Evolutionary conservation across 352 stramenopile species (phyloP).

Genomic region (Phytophthora chlamydospora): DNA sequence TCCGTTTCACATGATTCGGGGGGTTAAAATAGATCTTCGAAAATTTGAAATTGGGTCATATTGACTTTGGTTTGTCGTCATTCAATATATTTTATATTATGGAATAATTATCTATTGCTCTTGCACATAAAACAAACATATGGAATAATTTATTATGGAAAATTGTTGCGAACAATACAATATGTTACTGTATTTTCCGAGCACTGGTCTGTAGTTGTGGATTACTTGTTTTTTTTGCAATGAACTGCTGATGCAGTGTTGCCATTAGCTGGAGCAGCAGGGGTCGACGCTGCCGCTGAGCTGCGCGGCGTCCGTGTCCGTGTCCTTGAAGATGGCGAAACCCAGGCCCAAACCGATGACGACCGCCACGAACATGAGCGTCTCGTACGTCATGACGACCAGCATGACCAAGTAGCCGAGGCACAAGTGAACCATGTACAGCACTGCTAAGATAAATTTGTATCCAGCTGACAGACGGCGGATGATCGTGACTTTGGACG

Average conservation of each 20-base stretch:
- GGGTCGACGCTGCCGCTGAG: slow-evolving; percentile 71
- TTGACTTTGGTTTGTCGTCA: too few relatives aligned
- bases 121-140: too few relatives aligned
- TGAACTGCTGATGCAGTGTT: not conserved
- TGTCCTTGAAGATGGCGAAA: slow-evolving; percentile 79
- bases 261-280: slow-evolving; percentile 61
- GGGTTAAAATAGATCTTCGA: too few relatives aligned
- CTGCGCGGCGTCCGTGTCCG: slow-evolving; percentile 57
- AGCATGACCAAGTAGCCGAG: slow-evolving; percentile 79
- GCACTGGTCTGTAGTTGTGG: not conserved
- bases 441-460: slow-evolving; percentile 48
- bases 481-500: slow-evolving; percentile 35
- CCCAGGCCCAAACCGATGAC: slow-evolving; percentile 61
- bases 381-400: slow-evolving; percentile 81
- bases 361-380: slow-evolving; percentile 62
- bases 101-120: too few relatives aligned
- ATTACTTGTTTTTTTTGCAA: not conserved
- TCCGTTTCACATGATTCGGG: too few relatives aligned
- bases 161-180: not conserved
- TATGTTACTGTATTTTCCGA: too few relatives aligned
- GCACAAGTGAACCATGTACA: slow-evolving; percentile 71
- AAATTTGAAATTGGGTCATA: too few relatives aligned
- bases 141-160: too few relatives aligned
- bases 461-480: slow-evolving; percentile 44
- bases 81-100: too few relatives aligned